phyloP scores from a whole-genome alignment of 306 rosid genomes.

The Vachellia collinsii region DNA sequence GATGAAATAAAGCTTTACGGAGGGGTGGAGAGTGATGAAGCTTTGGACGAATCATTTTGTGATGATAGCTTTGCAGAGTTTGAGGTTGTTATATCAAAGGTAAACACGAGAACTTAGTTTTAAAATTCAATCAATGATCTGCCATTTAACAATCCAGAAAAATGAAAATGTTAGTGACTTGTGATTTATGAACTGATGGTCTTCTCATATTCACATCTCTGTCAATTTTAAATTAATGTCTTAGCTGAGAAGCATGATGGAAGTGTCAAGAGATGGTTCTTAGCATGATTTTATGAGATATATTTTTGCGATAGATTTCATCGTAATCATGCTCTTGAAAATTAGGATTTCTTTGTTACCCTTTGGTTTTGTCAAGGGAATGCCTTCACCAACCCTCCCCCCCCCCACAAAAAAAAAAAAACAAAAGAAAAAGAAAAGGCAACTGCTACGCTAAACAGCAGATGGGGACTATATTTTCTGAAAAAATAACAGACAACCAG shows the following conservation, averaged over 20 bases:
- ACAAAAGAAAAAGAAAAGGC: no score
- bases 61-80: constrained; percentile 76
- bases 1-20: constrained; percentile 90
- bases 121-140: constrained; percentile 17
- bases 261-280: neutral
- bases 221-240: constrained; percentile 10
- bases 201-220: constrained; percentile 32
- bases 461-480: constrained; percentile 23
- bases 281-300: neutral
- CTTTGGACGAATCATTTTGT: constrained; percentile 65
- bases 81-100: constrained; percentile 82
- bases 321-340: neutral
- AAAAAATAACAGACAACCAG: neutral
- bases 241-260: neutral
- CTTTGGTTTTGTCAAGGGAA: neutral
- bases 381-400: neutral
- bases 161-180: constrained; percentile 26
- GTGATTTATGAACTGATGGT: neutral
- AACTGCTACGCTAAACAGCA: neutral
- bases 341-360: neutral
- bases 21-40: constrained; percentile 66
- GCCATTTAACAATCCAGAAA: constrained; percentile 25
- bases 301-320: neutral
- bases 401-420: no score
- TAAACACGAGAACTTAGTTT: constrained; percentile 37